Base-by-base conservation (phyloP, 768 basidiomycete genomes). In the Hericium rajendrae region DNA sequence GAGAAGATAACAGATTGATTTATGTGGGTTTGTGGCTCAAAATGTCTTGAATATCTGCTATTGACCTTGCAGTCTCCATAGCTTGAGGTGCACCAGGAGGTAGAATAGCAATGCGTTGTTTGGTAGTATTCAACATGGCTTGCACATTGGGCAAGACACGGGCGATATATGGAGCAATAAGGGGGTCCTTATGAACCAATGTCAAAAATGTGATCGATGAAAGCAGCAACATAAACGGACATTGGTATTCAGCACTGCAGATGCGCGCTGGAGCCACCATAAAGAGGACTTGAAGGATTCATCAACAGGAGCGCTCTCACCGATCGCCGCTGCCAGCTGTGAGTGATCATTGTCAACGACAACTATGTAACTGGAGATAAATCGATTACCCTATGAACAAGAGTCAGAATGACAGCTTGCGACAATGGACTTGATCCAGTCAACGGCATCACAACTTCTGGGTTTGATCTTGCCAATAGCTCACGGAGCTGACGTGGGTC, bases 241-340 rank as follows among this genome's bases (percentile, higher is more conserved):
- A 64, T 83, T 84, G 53, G 88, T 84, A 66, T 86, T 86, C 61
- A 92, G 78, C 37, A 84, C 76, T 13, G 79, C 74, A 6, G 87
- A 75, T 39, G 86, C 77, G 56, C 90, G 84, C 67, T 91, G 88
- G 62, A 93, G 72, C 90, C 90, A 93, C 89, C 91, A 91, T 57
- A 92, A 72, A 6, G 86, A 81, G 13, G 79, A 81, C 71, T 91
- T 91, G 78, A 91, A 91, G 5, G 79, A 70, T 64, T 92, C 91
- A 59, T 93, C 90, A 51, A 78, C 76, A 10, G 90, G 87, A 6
- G 86, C 79, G 2, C 80, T 83, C 67, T 91, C 88, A 43, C 85
- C 84, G 48, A 91, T 79, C 58, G 86, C 78, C 28, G 81, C 78
- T 57, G 89, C 82, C 37, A 92, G 78, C 88, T 91, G 53, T 20